A percentile compares a stretch with the other conserved stretches of the same genome.
phyloP scores from a whole-genome alignment of 805 yeast genomes.

The Metschnikowia lunata region DNA sequence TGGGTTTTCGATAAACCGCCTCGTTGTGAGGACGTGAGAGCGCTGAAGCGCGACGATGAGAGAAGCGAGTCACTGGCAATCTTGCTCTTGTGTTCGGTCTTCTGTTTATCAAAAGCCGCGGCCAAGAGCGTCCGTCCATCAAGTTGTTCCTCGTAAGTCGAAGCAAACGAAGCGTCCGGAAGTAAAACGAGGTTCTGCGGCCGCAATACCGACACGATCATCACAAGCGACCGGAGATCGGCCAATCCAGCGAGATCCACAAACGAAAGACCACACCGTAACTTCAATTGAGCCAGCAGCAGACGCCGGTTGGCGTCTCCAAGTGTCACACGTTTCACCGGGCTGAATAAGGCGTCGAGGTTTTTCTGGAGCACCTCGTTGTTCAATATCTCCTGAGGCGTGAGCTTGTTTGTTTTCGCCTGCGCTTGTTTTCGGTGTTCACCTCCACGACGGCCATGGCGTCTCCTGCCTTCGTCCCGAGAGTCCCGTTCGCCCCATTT shows the following conservation, averaged over 20 bases:
- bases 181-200: conserved; percentile 67
- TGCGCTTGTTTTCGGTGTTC: conserved; percentile 12
- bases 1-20: conserved; percentile 14
- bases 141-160: conserved; percentile 12
- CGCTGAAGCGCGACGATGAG: conserved; percentile 5
- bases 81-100: conserved; percentile 23
- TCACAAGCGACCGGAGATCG: conserved; percentile 74
- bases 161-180: conserved; percentile 38
- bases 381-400: conserved; percentile 42
- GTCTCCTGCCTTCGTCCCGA: conserved; percentile 1
- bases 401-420: conserved; percentile 23
- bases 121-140: conserved; percentile 29
- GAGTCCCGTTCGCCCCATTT: conserved; percentile 24
- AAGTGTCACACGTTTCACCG: conserved; percentile 40
- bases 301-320: conserved; percentile 14
- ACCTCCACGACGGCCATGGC: conserved; percentile 4
- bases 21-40: conserved; percentile 3
- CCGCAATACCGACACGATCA: conserved; percentile 72
- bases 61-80: conserved; percentile 8
- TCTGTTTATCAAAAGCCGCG: conserved; percentile 28
- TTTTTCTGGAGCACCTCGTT: conserved; percentile 37
- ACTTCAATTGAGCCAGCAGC: conserved; percentile 28
- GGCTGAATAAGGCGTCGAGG: conserved; percentile 48
- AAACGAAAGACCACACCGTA: conserved; percentile 69
- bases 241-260: conserved; percentile 82